These are phyloP conservation scores for Benincasa hispida DNA, from an alignment of 306 rosid species.

Conservation along the genomic window DNA sequence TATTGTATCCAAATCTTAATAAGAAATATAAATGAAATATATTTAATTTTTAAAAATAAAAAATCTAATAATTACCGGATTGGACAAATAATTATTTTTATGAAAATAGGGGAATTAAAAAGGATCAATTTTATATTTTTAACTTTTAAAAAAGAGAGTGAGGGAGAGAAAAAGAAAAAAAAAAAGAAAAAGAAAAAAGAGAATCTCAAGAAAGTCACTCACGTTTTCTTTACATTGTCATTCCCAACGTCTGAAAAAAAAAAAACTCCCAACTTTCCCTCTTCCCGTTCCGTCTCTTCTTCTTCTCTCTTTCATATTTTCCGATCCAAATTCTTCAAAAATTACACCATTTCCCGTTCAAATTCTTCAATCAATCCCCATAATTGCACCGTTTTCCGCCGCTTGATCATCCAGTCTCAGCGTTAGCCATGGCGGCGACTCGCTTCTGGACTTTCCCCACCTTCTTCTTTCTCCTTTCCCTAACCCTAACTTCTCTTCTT, in stretches of 20 bases:
- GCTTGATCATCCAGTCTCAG: constrained; percentile 9
- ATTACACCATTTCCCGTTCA: background rate
- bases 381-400: background rate
- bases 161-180: too few relatives aligned
- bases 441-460: constrained; percentile 1
- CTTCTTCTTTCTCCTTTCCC: constrained; percentile 6
- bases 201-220: constrained; percentile 1
- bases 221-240: background rate
- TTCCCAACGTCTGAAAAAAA: background rate
- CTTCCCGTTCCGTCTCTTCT: background rate
- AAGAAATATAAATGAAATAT: too few relatives aligned
- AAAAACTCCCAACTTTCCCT: background rate
- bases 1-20: too few relatives aligned
- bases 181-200: background rate
- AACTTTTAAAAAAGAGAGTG: too few relatives aligned
- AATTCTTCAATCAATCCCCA: background rate
- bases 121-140: too few relatives aligned
- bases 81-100: too few relatives aligned
- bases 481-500: constrained; percentile 27
- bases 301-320: background rate
- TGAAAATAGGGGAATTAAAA: too few relatives aligned
- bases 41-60: too few relatives aligned
- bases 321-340: background rate
- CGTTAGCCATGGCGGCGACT: constrained; percentile 25
- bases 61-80: too few relatives aligned